Evolutionary conservation across 257 asterid species (phyloP), one percentile per base, ranked within the genome.

Genomic region (Ajuga chamaepitys): DNA sequence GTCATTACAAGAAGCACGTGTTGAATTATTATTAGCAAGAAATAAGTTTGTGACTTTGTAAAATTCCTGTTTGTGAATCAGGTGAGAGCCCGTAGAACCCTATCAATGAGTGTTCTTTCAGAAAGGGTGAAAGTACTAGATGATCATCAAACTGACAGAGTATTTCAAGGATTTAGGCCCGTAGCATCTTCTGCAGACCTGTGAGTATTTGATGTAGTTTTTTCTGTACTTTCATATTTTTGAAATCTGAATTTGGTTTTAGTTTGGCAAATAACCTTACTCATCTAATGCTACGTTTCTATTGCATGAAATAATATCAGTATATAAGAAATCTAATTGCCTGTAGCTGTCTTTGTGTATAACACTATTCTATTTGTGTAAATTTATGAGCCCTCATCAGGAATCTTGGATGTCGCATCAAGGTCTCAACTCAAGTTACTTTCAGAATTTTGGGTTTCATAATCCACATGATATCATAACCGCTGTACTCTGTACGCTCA

Each of bases 111-210:
- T 70, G 91, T 72, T 59, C 95, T 91, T 68, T 68, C 78, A 52
- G 85, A 83, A 79, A 83, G 96, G 80, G 74, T 72, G 58, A 88
- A 86, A 84, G 88, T 91, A 35, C 73, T 88, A 24, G 87, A 80
- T 54, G 82, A 86, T 65, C 71, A 77, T 64, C 84, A 74, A 61
- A 66, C 84, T 58, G 91, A 80, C 76, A 70, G 60, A n/a, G 87
- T 91, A 21, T 86, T 88, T 74, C 89, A 74, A 58, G 82, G 86
- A 71, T 83, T 86, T 70, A 85, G 80, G 75, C 91, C 98, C 17
- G 77, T 83, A 21, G 96, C 94, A 77, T 83, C 88, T 34, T 75
- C 94, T 42, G 85, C 85, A 56, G 89, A 78, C 58, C 72, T 83
- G 90, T 91, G 78, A 80, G 95, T 79, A 55, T 59, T 61, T 55